Base-by-base conservation (phyloP, 2,329 filamentous ascomycete genomes). In the Exophiala calicioides region DNA sequence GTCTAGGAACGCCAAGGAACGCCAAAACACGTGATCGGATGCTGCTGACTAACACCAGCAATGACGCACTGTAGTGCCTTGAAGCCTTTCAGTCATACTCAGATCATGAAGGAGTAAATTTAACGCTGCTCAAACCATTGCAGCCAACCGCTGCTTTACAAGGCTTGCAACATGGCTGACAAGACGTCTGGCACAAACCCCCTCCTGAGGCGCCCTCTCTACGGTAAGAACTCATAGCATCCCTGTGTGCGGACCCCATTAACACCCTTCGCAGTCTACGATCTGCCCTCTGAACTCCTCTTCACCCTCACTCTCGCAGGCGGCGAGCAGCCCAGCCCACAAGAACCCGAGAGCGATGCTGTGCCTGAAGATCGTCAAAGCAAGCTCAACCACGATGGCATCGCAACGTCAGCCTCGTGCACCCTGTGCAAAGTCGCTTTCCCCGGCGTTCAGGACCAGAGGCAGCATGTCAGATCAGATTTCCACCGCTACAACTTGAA, bases 401-500 rank as follows among this genome's bases (percentile, higher is more conserved):
- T 61, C 68, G 70, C 56, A 59, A 76, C 50, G 7, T 78, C 86
- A 4, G 90, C 87, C 48, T 80, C 88, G 10, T 98, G 93, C 65
- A 82, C 84, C 1, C 76, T 97, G 3, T 98, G 93, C 68, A 75
- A 77, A 29, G 76, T 90, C 27, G 73, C 78, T 4, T 95, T 94
- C 60, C 62, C 76, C 23, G 84, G 77, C 7, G 77, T 95, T 5
- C 76, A 82, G 51, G 91, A 97, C 52, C 91, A 97, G 64, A 81
- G 88, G 52, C 79, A 81, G 49, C 93, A 98, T 68, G 82, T 88
- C 47, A 86, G 88, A 60, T 95, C 91, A 7, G 93, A 98, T 62
- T 76, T 94, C 37, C 93, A 98, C 66, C 80, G 85, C 56, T 98
- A 96, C 71, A 98, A 98, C 65, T 71, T 97, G 52, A 97, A 95